A percentile compares a stretch with the other conserved stretches of the same genome.
Evolutionary conservation across 164 flowering plant genomes (phyloP).

Genomic region (Stephania cephalantha): DNA sequence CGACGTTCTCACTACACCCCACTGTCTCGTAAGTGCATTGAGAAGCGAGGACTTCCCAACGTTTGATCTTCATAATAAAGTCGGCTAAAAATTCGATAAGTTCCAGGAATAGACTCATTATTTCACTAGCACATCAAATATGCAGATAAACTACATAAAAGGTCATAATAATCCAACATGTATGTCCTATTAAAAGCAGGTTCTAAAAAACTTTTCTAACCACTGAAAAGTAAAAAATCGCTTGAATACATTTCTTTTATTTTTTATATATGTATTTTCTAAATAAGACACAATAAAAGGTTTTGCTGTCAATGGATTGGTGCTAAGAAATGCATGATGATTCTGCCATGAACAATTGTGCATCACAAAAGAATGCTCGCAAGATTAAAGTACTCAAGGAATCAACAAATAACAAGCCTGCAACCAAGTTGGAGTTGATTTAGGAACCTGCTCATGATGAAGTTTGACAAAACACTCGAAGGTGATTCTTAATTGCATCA

Average conservation of each 20-base stretch:
- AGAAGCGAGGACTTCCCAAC: constrained; percentile 96
- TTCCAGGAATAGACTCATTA: background rate
- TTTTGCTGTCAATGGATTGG: background rate
- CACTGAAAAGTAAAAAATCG: no score
- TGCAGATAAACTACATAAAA: background rate
- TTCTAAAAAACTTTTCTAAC: no score
- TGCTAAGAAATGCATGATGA: background rate
- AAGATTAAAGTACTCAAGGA: background rate
- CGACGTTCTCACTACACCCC: constrained; percentile 97
- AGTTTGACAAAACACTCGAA: background rate
- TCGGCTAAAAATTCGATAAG: constrained; percentile 8
- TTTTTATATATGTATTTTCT: no score
- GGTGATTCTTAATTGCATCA: background rate
- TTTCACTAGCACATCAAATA: background rate
- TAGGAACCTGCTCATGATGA: background rate
- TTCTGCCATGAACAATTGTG: background rate
- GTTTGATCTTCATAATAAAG: constrained; percentile 77
- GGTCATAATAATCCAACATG: no score
- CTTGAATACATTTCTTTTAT: no score
- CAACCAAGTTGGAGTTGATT: background rate
- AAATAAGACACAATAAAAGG: background rate
- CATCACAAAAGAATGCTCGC: background rate
- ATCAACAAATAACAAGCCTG: background rate
- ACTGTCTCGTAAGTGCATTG: constrained; percentile 92
- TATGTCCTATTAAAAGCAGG: no score